phyloP scores from a whole-genome alignment of 495 filamentous ascomycete species.

The Podospora fimiseda region DNA sequence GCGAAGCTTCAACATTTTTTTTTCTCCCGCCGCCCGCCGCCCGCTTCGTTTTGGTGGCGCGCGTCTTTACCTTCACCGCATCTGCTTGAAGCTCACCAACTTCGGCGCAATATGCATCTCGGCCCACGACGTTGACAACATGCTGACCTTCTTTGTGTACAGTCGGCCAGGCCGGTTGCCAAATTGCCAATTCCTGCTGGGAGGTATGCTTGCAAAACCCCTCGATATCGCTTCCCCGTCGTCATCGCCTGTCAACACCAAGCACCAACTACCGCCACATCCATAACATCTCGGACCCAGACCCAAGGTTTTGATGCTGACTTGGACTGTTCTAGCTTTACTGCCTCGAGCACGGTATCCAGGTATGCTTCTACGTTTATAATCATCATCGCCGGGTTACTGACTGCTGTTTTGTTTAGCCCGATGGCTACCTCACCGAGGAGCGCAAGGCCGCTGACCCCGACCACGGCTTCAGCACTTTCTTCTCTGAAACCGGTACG shows the following conservation, averaged over 20 bases:
- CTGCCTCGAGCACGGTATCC: slow-evolving; percentile 99
- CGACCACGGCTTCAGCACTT: slow-evolving; percentile 98
- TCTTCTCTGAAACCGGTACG: slow-evolving; percentile 99
- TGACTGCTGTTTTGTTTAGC: slow-evolving; percentile 45
- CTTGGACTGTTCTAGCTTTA: slow-evolving; percentile 63
- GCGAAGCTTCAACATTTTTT: too few relatives aligned
- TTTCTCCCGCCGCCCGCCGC: not conserved
- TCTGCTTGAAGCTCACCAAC: slow-evolving; percentile 7
- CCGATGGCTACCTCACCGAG: slow-evolving; percentile 97
- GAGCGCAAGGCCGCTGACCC: slow-evolving; percentile 89
- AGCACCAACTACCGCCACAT: too few relatives aligned
- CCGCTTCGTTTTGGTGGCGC: slow-evolving; percentile 16
- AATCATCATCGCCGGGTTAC: slow-evolving; percentile 7
- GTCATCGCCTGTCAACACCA: not conserved
- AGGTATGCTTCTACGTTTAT: slow-evolving; percentile 55
- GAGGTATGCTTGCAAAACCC: slow-evolving; percentile 63
- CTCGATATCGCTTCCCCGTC: slow-evolving; percentile 3
- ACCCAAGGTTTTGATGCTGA: slow-evolving; percentile 21
- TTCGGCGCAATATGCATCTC: not conserved
- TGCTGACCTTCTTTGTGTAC: slow-evolving; percentile 39
- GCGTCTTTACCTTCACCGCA: slow-evolving; percentile 30
- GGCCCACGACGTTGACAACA: not conserved
- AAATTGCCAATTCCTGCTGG: slow-evolving; percentile 99
- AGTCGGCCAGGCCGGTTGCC: slow-evolving; percentile 99
- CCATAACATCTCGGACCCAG: too few relatives aligned